These are phyloP conservation scores for Sanghuangporus baumii DNA, from an alignment of 1,284 basidiomycete genomes.

Conservation along the genomic window DNA sequence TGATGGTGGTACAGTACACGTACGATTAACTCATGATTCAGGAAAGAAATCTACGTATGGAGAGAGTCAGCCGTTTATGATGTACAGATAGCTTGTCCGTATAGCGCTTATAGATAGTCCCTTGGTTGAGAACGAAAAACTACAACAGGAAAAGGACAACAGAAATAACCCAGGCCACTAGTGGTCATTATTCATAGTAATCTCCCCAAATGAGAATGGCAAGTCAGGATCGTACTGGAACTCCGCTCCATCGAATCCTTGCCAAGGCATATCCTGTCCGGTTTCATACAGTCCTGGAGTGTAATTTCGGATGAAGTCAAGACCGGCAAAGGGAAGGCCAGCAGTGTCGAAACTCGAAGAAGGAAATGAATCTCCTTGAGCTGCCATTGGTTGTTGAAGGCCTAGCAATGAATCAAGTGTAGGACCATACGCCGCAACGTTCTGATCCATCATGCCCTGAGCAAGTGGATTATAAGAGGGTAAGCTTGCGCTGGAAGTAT, in stretches of 20 bases:
- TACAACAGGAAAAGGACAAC: background rate
- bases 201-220: slow-evolving; percentile 51
- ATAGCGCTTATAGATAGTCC: background rate
- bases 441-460: slow-evolving; percentile 10
- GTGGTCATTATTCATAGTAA: background rate
- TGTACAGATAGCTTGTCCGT: background rate
- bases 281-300: slow-evolving; percentile 39
- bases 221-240: slow-evolving; percentile 72
- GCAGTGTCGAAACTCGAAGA: slow-evolving; percentile 56
- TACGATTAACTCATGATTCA: background rate
- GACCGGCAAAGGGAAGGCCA: slow-evolving; percentile 71
- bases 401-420: slow-evolving; percentile 12
- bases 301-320: slow-evolving; percentile 76
- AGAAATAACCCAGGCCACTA: slow-evolving; percentile 2
- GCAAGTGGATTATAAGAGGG: slow-evolving; percentile 7
- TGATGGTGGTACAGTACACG: slow-evolving; percentile 3
- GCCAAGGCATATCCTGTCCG: slow-evolving; percentile 63
- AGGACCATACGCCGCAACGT: slow-evolving; percentile 13
- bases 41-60: background rate
- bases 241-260: slow-evolving; percentile 63
- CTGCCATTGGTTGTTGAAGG: slow-evolving; percentile 1
- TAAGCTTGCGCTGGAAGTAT: background rate
- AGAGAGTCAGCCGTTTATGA: background rate
- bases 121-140: background rate
- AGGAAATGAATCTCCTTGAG: slow-evolving; percentile 35